phyloP scores from a whole-genome alignment of 31 red algal species.

The Odonthalia washingtoniensis region DNA sequence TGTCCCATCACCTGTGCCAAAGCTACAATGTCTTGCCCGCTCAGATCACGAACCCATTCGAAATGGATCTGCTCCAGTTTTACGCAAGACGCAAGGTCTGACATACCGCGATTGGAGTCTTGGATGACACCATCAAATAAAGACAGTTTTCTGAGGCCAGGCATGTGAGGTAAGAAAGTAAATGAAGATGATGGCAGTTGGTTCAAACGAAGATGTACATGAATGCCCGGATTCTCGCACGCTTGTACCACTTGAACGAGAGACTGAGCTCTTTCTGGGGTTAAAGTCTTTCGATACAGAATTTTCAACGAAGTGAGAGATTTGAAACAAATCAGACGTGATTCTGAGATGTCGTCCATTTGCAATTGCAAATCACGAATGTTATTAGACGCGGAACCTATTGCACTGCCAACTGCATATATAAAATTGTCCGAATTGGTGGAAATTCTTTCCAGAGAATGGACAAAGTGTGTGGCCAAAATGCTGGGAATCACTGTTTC shows the following conservation, averaged over 20 bases:
- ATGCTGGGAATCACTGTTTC: background rate
- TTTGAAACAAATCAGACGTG: background rate
- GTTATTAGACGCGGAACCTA: too few species aligned
- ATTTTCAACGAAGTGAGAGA: background rate
- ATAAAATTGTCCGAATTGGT: background rate
- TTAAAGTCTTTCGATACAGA: slow-evolving; percentile 9
- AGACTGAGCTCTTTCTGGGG: background rate
- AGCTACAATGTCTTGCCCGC: background rate
- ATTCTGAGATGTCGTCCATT: background rate
- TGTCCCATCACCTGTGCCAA: slow-evolving; percentile 2
- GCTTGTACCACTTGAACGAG: slow-evolving; percentile 23
- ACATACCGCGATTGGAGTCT: slow-evolving; percentile 9
- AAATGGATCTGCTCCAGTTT: slow-evolving; percentile 36
- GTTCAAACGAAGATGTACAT: slow-evolving; percentile 32
- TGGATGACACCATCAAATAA: slow-evolving; percentile 36
- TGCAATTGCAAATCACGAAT: background rate
- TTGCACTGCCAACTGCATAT: background rate
- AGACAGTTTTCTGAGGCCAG: slow-evolving; percentile 33
- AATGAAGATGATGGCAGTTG: background rate
- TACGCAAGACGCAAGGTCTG: slow-evolving; percentile 2
- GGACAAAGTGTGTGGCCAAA: background rate
- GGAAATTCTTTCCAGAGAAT: background rate
- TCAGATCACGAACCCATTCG: slow-evolving; percentile 34
- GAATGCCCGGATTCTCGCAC: background rate
- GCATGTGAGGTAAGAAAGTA: slow-evolving; percentile 14